Evolutionary conservation across 2,329 filamentous ascomycete species (phyloP).

Genomic region (Fusarium sp.): DNA sequence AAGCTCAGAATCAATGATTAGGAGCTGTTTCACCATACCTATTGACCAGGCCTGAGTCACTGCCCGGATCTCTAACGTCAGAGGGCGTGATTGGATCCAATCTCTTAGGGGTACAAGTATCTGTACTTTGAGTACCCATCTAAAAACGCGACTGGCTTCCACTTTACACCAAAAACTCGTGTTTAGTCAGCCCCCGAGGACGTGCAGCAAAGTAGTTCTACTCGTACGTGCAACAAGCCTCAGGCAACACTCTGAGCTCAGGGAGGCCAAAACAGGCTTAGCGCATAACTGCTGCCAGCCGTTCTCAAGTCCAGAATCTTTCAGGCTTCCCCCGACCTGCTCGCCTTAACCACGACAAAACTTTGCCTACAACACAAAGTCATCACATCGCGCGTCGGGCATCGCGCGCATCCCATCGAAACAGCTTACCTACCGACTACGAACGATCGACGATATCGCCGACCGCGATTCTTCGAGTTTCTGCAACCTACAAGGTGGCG

Average conservation of each 20-base stretch:
- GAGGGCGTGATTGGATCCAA: conserved; percentile 16
- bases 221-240: conserved; percentile 19
- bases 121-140: conserved; percentile 20
- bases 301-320: conserved; percentile 56
- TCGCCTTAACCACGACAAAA: conserved; percentile 57
- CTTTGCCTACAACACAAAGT: conserved; percentile 49
- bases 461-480: conserved; percentile 50
- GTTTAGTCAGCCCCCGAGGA: conserved; percentile 41
- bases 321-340: conserved; percentile 51
- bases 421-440: conserved; percentile 40
- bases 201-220: conserved; percentile 31
- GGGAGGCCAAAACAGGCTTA: conserved; percentile 33
- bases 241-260: conserved; percentile 37
- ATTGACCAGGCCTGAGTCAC: conserved; percentile 34
- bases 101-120: conserved; percentile 21
- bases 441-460: conserved; percentile 46
- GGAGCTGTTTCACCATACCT: conserved; percentile 19
- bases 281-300: conserved; percentile 45
- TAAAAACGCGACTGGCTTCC: background rate
- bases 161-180: background rate
- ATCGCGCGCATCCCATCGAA: conserved; percentile 52
- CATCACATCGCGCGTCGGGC: conserved; percentile 64
- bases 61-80: conserved; percentile 30
- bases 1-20: conserved; percentile 24
- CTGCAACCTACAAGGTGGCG: conserved; percentile 52